A percentile compares a stretch with the other conserved stretches of the same genome.
Evolutionary conservation across 169 alveolate species (phyloP).

Genomic region (Eimeria mitis): DNA sequence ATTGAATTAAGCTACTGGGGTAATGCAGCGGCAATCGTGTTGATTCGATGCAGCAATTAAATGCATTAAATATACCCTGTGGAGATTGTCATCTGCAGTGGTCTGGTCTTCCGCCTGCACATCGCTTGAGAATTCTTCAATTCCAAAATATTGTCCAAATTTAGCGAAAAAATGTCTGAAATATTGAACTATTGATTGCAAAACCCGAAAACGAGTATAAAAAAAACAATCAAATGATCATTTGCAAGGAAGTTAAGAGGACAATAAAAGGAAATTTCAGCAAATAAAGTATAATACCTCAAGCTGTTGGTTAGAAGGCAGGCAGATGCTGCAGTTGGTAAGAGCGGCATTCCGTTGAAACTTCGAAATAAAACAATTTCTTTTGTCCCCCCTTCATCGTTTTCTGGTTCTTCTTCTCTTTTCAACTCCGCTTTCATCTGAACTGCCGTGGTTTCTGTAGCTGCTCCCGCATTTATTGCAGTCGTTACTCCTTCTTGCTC

Average conservation of each 20-base stretch:
- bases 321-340: constrained; percentile 38
- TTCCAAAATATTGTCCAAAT: constrained; percentile 5
- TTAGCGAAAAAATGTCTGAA: neutral
- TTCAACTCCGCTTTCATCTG: neutral
- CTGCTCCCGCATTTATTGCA: neutral
- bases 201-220: neutral
- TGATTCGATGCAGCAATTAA: neutral
- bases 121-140: constrained; percentile 8
- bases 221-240: neutral
- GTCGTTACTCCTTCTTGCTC: neutral
- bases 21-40: neutral
- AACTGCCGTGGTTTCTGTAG: neutral
- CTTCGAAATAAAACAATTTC: constrained; percentile 4
- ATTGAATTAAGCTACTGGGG: neutral
- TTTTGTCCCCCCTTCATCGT: neutral
- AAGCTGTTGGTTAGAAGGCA: constrained; percentile 28
- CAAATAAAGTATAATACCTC: neutral
- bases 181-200: neutral
- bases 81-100: neutral
- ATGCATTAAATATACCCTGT: neutral
- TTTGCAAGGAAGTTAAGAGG: neutral
- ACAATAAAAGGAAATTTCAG: neutral
- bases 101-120: neutral
- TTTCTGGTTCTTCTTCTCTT: neutral
- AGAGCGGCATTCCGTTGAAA: constrained; percentile 46